A percentile compares a stretch with the other conserved stretches of the same genome.
Conservation (phyloP, 805 yeast species). For the Candida boleticola region DNA sequence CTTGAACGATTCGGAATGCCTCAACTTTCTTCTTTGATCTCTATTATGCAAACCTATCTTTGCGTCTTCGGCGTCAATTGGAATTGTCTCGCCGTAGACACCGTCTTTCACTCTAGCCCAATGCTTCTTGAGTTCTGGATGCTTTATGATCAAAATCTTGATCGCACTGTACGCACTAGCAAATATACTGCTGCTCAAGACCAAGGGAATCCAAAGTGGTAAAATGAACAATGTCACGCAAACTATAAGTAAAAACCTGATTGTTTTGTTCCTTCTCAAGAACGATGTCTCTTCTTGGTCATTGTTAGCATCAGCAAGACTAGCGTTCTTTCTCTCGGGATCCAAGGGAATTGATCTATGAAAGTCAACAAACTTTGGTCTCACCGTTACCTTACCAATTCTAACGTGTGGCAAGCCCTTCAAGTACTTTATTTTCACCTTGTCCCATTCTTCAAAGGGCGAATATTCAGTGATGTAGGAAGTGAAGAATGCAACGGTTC, state of each 20-base stretch:
- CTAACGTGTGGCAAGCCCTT: slow-evolving; percentile 41
- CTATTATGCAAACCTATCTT: slow-evolving; percentile 30
- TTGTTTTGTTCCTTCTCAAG: slow-evolving; percentile 25
- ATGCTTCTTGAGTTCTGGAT: slow-evolving; percentile 25
- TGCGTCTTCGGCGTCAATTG: slow-evolving; percentile 30
- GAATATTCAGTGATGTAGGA: slow-evolving; percentile 70
- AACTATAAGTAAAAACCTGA: slow-evolving; percentile 23
- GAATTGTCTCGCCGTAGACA: slow-evolving; percentile 26
- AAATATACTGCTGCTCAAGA: slow-evolving; percentile 33
- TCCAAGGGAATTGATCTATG: slow-evolving; percentile 21
- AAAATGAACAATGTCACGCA: slow-evolving; percentile 27
- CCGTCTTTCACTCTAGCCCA: slow-evolving; percentile 33
- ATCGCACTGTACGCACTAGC: slow-evolving; percentile 40
- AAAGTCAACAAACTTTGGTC: slow-evolving; percentile 55
- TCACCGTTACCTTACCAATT: slow-evolving; percentile 35
- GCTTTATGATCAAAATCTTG: slow-evolving; percentile 26
- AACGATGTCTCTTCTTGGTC: slow-evolving; percentile 39
- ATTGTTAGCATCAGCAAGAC: slow-evolving; percentile 15
- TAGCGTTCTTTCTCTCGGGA: not conserved
- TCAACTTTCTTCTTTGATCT: slow-evolving; percentile 21
- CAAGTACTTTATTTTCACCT: slow-evolving; percentile 46
- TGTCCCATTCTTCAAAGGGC: slow-evolving; percentile 65
- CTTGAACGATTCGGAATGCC: slow-evolving; percentile 35
- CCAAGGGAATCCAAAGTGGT: slow-evolving; percentile 53
- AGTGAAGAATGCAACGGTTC: slow-evolving; percentile 87